Percentiles rank a stretch among this genome's conserved stretches.
phyloP scores from a whole-genome alignment of 148 eudicot species.

The Rhododendron griersonianum region DNA sequence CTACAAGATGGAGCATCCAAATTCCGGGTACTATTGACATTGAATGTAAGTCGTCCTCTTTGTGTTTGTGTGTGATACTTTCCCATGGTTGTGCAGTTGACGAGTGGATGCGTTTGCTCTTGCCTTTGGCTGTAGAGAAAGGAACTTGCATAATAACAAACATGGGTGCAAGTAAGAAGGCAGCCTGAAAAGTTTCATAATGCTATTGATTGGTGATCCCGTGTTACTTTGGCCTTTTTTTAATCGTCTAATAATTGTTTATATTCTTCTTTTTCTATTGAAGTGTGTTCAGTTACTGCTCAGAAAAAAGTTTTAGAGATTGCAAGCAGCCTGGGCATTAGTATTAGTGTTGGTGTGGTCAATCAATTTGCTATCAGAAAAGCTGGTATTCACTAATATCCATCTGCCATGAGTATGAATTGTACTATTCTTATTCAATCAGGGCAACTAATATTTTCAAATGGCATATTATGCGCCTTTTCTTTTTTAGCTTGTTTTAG shows the following conservation, averaged over 20 bases:
- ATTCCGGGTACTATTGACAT: not conserved
- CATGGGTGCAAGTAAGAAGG: slow-evolving; percentile 92
- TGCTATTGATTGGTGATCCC: slow-evolving; percentile 3
- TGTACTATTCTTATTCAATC: not conserved
- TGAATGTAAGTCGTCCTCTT: not conserved
- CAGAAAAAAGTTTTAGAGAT: slow-evolving; percentile 67
- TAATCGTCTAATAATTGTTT: slow-evolving; percentile 8
- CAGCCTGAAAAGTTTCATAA: not conserved
- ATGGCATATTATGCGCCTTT: not conserved
- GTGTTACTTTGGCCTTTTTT: slow-evolving; percentile 1
- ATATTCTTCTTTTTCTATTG: slow-evolving; percentile 14
- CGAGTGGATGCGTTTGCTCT: slow-evolving; percentile 92
- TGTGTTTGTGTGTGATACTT: not conserved
- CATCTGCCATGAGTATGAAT: not conserved
- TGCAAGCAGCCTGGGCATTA: slow-evolving; percentile 62
- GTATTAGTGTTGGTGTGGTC: slow-evolving; percentile 59
- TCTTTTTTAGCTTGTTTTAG: not conserved
- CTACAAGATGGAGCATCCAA: not conserved
- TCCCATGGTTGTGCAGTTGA: slow-evolving; percentile 48
- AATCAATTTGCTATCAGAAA: slow-evolving; percentile 44
- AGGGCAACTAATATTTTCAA: not conserved
- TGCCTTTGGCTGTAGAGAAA: slow-evolving; percentile 82
- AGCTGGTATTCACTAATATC: slow-evolving; percentile 37
- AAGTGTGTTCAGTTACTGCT: slow-evolving; percentile 71
- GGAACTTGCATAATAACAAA: slow-evolving; percentile 92